Percentiles rank a stretch among this genome's conserved stretches.
phyloP scores from a whole-genome alignment of 2,329 filamentous ascomycete species.

The Exserohilum turcica region DNA sequence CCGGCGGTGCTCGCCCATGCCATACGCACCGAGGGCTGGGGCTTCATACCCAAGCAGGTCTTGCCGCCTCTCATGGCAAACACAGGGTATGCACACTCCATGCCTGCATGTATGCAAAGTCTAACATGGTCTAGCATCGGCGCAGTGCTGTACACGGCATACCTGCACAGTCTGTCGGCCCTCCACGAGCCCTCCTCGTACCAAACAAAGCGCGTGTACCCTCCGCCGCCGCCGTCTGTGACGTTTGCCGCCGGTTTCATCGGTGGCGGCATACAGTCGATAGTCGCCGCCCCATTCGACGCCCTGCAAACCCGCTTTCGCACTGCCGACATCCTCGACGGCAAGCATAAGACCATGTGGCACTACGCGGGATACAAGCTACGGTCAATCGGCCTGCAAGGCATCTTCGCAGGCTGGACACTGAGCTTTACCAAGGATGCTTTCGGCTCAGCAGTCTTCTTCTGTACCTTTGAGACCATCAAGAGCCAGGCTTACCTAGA shows the following conservation, averaged over 20 bases:
- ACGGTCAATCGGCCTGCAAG: slow-evolving; percentile 71
- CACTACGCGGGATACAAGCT: slow-evolving; percentile 69
- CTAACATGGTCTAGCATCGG: slow-evolving; percentile 59
- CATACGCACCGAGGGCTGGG: slow-evolving; percentile 72
- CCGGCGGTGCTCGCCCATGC: slow-evolving; percentile 72
- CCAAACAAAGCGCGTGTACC: slow-evolving; percentile 68
- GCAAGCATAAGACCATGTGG: slow-evolving; percentile 72
- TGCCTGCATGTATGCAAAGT: not conserved
- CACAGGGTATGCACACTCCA: slow-evolving; percentile 56
- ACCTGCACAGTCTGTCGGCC: slow-evolving; percentile 69
- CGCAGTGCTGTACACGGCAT: slow-evolving; percentile 75
- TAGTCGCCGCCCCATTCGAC: slow-evolving; percentile 75
- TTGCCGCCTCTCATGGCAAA: slow-evolving; percentile 76
- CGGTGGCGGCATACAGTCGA: slow-evolving; percentile 71
- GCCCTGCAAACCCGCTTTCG: slow-evolving; percentile 77
- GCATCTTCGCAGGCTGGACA: slow-evolving; percentile 75
- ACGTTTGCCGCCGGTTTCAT: slow-evolving; percentile 73
- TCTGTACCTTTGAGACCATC: slow-evolving; percentile 75
- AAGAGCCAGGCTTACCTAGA: slow-evolving; percentile 75
- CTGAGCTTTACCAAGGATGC: slow-evolving; percentile 72
- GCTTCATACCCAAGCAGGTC: slow-evolving; percentile 76
- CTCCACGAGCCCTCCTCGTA: slow-evolving; percentile 70
- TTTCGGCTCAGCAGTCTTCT: slow-evolving; percentile 72
- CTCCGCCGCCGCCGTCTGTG: slow-evolving; percentile 65
- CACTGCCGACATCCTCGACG: slow-evolving; percentile 63